A percentile compares a stretch with the other conserved stretches of the same genome.
These are phyloP conservation scores for Stenocarpella maydis DNA, from an alignment of 2,329 filamentous ascomycete genomes.

Conservation along the genomic window DNA sequence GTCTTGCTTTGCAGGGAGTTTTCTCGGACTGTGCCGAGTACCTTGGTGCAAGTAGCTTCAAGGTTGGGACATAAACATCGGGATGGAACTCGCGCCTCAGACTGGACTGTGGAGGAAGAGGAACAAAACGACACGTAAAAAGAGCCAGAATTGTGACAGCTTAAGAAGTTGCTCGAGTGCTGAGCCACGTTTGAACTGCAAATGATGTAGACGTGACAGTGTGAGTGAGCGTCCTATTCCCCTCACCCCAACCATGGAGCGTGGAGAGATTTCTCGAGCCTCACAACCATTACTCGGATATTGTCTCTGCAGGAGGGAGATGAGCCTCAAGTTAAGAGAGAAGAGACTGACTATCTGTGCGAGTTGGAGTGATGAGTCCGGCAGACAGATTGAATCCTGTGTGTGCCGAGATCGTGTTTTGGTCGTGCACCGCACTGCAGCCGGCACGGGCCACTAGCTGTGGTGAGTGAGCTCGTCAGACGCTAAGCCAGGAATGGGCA, in stretches of 20 bases:
- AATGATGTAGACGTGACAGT: not conserved
- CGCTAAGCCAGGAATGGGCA: slow-evolving; percentile 12
- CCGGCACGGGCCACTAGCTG: slow-evolving; percentile 24
- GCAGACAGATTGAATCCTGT: not conserved
- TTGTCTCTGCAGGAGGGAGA: not conserved
- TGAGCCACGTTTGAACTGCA: not conserved
- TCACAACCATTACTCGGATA: not conserved
- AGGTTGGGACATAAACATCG: not conserved
- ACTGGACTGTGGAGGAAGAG: not conserved
- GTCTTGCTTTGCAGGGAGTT: not conserved
- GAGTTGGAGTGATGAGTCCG: not conserved
- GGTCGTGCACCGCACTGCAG: not conserved
- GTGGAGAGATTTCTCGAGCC: not conserved
- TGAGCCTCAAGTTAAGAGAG: not conserved
- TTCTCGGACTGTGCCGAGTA: not conserved
- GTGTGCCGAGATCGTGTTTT: not conserved
- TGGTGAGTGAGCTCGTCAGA: not conserved
- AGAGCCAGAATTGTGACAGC: too few species aligned
- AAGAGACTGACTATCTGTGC: not conserved
- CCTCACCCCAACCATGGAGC: not conserved
- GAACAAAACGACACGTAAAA: not conserved
- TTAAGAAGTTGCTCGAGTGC: not conserved
- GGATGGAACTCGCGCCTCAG: not conserved
- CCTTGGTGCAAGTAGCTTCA: not conserved
- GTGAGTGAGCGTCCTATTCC: not conserved